Evolutionary conservation across 768 basidiomycete species (phyloP).

Genomic region (Lentinus tigrinus): DNA sequence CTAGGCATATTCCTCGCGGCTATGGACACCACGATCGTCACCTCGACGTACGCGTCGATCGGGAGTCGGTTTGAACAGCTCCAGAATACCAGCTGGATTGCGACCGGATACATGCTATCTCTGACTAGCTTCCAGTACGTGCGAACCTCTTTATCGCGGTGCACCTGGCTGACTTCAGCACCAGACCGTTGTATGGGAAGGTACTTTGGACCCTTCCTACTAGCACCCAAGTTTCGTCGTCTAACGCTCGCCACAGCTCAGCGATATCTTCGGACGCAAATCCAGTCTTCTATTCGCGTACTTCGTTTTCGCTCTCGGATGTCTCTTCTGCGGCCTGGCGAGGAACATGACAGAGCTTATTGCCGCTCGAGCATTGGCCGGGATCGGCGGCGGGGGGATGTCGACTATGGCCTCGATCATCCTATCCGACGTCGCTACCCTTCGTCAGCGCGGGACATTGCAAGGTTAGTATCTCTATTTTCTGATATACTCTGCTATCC

Average conservation of each 20-base stretch:
- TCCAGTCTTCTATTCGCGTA: slow-evolving; percentile 56
- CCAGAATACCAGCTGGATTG: slow-evolving; percentile 67
- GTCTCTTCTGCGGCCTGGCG: slow-evolving; percentile 52
- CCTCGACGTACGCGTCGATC: slow-evolving; percentile 33
- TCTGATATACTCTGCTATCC: not conserved
- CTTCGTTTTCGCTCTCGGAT: slow-evolving; percentile 51
- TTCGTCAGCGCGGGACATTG: slow-evolving; percentile 66
- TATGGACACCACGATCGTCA: slow-evolving; percentile 34
- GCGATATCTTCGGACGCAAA: slow-evolving; percentile 67
- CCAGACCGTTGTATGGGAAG: slow-evolving; percentile 63
- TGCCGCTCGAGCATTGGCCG: slow-evolving; percentile 51
- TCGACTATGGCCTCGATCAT: slow-evolving; percentile 62
- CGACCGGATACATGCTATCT: slow-evolving; percentile 61
- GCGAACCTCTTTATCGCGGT: not conserved
- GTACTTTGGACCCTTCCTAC: slow-evolving; percentile 2
- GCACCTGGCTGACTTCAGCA: not conserved
- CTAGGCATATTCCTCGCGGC: slow-evolving; percentile 33
- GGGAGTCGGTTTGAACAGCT: slow-evolving; percentile 55
- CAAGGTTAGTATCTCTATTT: slow-evolving; percentile 46
- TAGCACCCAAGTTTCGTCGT: not conserved
- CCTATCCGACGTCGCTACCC: slow-evolving; percentile 63
- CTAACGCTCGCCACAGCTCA: slow-evolving; percentile 20
- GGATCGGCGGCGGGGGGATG: slow-evolving; percentile 64
- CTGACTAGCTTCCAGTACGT: slow-evolving; percentile 60
- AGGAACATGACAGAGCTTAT: slow-evolving; percentile 55